Percentiles rank a stretch among this genome's conserved stretches.
Evolutionary conservation across 2,329 filamentous ascomycete species (phyloP).

Genomic region (Chrysoporthe deuterocubensis): DNA sequence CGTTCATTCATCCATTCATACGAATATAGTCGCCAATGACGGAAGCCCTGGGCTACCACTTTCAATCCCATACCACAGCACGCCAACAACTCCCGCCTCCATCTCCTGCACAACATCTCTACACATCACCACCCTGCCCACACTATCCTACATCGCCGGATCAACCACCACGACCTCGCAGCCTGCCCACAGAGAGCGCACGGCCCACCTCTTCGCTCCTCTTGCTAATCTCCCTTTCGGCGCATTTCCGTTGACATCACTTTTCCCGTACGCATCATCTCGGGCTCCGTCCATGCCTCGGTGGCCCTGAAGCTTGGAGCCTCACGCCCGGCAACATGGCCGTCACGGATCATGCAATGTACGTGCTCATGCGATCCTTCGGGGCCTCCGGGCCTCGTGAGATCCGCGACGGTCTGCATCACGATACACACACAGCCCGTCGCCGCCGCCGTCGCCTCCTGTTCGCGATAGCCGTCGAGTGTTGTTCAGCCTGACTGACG

Average conservation of each 20-base stretch:
- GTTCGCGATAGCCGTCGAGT: background rate
- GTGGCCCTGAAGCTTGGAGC: conserved; percentile 30
- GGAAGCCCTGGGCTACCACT: background rate
- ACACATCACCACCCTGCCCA: background rate
- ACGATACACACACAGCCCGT: conserved; percentile 6
- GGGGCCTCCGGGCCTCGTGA: background rate
- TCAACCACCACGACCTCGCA: background rate
- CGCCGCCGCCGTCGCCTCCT: background rate
- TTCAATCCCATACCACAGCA: background rate
- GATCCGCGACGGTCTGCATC: background rate
- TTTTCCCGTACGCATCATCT: background rate
- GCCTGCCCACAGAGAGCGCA: background rate
- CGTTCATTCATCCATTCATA: background rate
- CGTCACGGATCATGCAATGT: conserved; percentile 58
- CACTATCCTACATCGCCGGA: background rate
- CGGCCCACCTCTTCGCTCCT: background rate
- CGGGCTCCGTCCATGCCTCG: conserved; percentile 36
- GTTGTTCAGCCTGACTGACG: conserved; percentile 31
- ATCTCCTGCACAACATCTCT: background rate
- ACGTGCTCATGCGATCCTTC: conserved; percentile 33
- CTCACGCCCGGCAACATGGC: conserved; percentile 52
- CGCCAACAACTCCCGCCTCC: background rate
- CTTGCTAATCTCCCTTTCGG: background rate
- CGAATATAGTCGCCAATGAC: conserved; percentile 2
- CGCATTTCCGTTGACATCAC: conserved; percentile 11